Evolutionary conservation across 805 yeast species (phyloP), one percentile per base, ranked within the genome.

Genomic region (Ogataea saltuana): DNA sequence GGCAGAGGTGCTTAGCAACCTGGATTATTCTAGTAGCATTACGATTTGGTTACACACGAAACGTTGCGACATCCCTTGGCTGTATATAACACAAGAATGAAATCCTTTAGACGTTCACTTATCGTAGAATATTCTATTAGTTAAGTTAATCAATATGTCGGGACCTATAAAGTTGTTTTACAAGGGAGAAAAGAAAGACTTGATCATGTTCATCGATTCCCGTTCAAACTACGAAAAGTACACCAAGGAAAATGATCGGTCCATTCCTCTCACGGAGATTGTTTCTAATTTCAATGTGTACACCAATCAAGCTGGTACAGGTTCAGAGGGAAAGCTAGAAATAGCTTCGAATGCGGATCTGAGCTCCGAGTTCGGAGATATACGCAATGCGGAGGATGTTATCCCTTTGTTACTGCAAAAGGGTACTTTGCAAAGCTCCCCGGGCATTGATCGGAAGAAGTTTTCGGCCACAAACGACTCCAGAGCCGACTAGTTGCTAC

Each of bases 271-370:
- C 44, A 68, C 79, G 10, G 81, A 78, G 30, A 75, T 84, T 4
- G 80, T 85, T 1, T 81, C 83, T 0, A 70, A 74, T 7, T 85
- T 76, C 68, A 76, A 83, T 55, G 72, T 88, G n/a, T 88, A 73
- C 59, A 71, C 76, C 17, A 76, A 78, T 43, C 73, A 74, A 47
- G 70, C 69, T 18, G 84, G 86, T 34, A 68, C 67, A 30, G 96
- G 95, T 23, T 67, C 80, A 3, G 85, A 79, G 54, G 96, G 96
- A 44, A 72, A 74, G 7, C 60, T 85, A 19, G 86, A 83, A 39
- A 81, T 78, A 55, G 95, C 91, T 2, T 83, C 91, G 6, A 75
- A 78, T 43, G 67, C 70, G 15, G 85, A 81, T 46, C 60, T 88
- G 29, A 73, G 72, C 39, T 75, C 75, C 49, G 93, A 87, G 56